Evolutionary conservation across 192 early-diverging fungal species (phyloP).

Genomic region (Backusella tuberculispora): DNA sequence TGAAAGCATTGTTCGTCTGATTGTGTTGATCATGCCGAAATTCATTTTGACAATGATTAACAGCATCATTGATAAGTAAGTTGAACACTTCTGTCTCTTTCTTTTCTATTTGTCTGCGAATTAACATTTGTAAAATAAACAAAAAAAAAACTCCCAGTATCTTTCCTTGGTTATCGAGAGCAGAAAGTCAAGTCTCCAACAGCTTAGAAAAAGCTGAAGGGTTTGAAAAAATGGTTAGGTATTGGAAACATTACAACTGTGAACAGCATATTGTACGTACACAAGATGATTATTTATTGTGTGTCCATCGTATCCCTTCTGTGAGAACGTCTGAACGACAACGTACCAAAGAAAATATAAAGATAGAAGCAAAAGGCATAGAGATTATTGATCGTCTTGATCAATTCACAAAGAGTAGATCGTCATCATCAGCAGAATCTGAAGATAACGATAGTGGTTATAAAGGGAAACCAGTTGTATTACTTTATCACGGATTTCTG

Average conservation of each 20-base stretch:
- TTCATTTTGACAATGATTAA: constrained; percentile 51
- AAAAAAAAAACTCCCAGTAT: neutral
- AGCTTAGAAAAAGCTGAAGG: constrained; percentile 46
- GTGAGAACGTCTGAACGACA: neutral
- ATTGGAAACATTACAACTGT: constrained; percentile 51
- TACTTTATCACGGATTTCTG: constrained; percentile 95
- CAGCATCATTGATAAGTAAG: constrained; percentile 38
- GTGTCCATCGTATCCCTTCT: constrained; percentile 78
- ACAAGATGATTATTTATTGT: constrained; percentile 86
- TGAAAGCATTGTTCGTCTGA: constrained; percentile 73
- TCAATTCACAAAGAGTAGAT: constrained; percentile 7
- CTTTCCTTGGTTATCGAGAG: constrained; percentile 36
- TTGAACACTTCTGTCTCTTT: neutral
- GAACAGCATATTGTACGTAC: constrained; percentile 86
- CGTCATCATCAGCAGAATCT: neutral
- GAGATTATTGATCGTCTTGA: constrained; percentile 25
- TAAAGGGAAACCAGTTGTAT: constrained; percentile 74
- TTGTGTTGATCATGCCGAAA: constrained; percentile 66
- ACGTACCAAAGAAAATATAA: neutral
- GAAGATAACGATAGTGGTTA: constrained; percentile 6
- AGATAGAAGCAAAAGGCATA: constrained; percentile 26
- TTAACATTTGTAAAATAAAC: neutral
- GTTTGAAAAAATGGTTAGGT: constrained; percentile 46
- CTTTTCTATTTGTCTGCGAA: too few relatives aligned
- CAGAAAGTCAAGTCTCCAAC: constrained; percentile 33